Percentiles rank a stretch among this genome's conserved stretches.
phyloP scores from a whole-genome alignment of 2,329 filamentous ascomycete genomes.

The Ophiocordyceps camponoti-leonardi region DNA sequence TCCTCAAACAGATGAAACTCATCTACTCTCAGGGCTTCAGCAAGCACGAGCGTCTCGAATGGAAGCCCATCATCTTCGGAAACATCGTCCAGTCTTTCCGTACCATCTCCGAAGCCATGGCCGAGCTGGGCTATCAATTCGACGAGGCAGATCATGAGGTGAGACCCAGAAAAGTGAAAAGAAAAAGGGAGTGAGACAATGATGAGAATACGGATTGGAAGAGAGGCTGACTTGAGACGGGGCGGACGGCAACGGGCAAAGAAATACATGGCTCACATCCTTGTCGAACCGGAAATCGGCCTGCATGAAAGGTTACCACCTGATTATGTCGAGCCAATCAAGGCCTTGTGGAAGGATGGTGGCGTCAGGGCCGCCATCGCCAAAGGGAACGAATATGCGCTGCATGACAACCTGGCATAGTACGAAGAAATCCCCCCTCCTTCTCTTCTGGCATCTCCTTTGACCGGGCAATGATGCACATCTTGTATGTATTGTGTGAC shows the following conservation, averaged over 20 bases:
- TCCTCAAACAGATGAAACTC: slow-evolving; percentile 51
- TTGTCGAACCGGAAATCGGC: slow-evolving; percentile 66
- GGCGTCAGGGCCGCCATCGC: slow-evolving; percentile 78
- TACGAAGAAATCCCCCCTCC: too few species aligned
- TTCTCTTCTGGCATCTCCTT: too few species aligned
- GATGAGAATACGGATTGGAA: not conserved
- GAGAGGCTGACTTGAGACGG: not conserved
- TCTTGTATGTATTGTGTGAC: too few species aligned
- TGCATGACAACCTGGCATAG: slow-evolving; percentile 94
- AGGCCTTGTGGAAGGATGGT: slow-evolving; percentile 64
- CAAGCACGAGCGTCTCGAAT: slow-evolving; percentile 77
- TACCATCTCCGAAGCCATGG: slow-evolving; percentile 80
- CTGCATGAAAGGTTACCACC: slow-evolving; percentile 64
- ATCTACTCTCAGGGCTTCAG: slow-evolving; percentile 90
- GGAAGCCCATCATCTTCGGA: slow-evolving; percentile 88
- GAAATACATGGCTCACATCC: slow-evolving; percentile 63
- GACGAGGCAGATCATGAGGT: slow-evolving; percentile 67
- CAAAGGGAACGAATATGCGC: slow-evolving; percentile 89
- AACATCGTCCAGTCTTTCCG: slow-evolving; percentile 90
- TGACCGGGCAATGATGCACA: too few species aligned
- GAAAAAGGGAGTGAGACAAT: too few species aligned
- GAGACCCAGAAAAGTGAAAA: slow-evolving; percentile 13
- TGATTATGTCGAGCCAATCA: slow-evolving; percentile 68
- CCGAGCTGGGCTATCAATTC: slow-evolving; percentile 64
- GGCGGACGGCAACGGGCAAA: slow-evolving; percentile 23